Conservation (phyloP, 2,329 filamentous ascomycete species). For the Monosporascus sp. region DNA sequence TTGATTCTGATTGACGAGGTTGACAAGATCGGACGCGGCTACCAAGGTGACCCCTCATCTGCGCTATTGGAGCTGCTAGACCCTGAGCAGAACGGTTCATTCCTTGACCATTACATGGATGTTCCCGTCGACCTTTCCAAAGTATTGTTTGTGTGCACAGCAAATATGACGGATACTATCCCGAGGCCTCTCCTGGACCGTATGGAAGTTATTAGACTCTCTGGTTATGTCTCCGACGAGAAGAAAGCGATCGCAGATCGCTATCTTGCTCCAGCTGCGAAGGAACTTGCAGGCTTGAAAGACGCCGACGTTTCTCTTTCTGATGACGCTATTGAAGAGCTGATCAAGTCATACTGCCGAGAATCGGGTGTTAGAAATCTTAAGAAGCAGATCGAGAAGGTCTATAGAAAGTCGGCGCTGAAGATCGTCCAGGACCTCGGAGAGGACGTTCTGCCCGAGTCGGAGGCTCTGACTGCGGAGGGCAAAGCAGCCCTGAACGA, state of each 20-base stretch:
- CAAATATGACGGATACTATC: conserved; percentile 98
- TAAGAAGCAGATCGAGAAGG: conserved; percentile 99
- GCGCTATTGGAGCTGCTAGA: conserved; percentile 90
- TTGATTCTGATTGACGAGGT: conserved; percentile 95
- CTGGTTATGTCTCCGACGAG: conserved; percentile 94
- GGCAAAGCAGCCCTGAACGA: conserved; percentile 74
- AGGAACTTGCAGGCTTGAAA: conserved; percentile 85
- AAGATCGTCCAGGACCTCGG: conserved; percentile 96
- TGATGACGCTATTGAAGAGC: conserved; percentile 84
- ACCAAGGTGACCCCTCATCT: conserved; percentile 93
- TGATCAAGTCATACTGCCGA: conserved; percentile 97
- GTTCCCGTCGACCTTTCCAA: conserved; percentile 96
- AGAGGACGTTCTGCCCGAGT: conserved; percentile 75
- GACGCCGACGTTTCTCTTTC: conserved; percentile 84
- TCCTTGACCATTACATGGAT: conserved; percentile 98
- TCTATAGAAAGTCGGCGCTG: conserved; percentile 92
- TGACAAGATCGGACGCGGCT: conserved; percentile 94
- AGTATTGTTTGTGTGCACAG: conserved; percentile 96
- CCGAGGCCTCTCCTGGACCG: conserved; percentile 88
- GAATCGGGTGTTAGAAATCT: conserved; percentile 96
- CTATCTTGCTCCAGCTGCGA: conserved; percentile 90
- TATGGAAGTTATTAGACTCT: conserved; percentile 96
- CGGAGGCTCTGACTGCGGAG: conserved; percentile 77
- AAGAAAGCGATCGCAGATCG: conserved; percentile 97
- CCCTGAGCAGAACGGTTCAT: conserved; percentile 94